A percentile compares a stretch with the other conserved stretches of the same genome.
Evolutionary conservation across 192 early-diverging fungal genomes (phyloP).

Genomic region (Bifiguratus adelaidae): DNA sequence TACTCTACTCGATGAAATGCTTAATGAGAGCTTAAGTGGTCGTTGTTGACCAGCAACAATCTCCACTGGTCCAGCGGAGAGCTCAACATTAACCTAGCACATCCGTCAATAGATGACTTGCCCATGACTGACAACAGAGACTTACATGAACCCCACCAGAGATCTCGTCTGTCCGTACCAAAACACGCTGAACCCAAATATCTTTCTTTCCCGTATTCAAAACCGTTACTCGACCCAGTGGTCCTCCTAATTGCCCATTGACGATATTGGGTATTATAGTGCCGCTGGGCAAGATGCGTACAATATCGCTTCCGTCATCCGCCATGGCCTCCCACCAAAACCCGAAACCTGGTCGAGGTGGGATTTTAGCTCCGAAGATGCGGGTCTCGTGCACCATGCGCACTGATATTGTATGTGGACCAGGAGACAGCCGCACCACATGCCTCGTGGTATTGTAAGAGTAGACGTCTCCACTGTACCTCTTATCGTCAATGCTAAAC

Average conservation of each 20-base stretch:
- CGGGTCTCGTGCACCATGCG: constrained; percentile 56
- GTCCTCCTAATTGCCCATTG: constrained; percentile 6
- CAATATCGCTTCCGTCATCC: not conserved
- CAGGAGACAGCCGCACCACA: constrained; percentile 31
- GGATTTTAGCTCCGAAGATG: constrained; percentile 44
- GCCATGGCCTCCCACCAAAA: not conserved
- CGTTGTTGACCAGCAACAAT: too few species aligned
- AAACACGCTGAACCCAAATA: too few species aligned
- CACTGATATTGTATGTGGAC: constrained; percentile 41
- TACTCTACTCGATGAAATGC: too few species aligned
- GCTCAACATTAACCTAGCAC: too few species aligned
- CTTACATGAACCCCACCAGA: too few species aligned
- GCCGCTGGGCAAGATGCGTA: not conserved
- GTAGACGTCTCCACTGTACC: constrained; percentile 56
- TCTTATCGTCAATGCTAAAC: constrained; percentile 51
- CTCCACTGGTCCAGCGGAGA: too few species aligned
- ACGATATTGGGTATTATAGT: constrained; percentile 6
- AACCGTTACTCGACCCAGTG: constrained; percentile 7
- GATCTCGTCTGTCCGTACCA: too few species aligned
- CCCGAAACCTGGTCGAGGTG: constrained; percentile 9
- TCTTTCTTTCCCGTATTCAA: not conserved
- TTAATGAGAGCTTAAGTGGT: too few species aligned
- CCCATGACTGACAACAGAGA: too few species aligned
- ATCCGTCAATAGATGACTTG: too few species aligned
- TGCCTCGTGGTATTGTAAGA: constrained; percentile 30